Conservation (phyloP, 805 yeast genomes). For the Candida argentea region DNA sequence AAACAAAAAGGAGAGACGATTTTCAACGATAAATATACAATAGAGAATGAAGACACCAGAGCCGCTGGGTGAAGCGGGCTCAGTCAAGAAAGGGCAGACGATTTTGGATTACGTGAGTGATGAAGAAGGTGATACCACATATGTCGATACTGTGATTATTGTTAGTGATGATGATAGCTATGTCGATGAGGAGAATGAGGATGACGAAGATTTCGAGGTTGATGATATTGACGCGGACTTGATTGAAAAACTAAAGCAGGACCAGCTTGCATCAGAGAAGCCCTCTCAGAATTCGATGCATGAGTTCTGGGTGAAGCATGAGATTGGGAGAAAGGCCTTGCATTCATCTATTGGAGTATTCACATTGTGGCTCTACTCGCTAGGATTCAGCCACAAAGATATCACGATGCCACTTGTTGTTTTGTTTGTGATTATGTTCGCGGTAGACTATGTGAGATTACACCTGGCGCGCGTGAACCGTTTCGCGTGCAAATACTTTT, state of each 20-base stretch:
- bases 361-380: slow-evolving; percentile 62
- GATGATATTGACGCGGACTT: slow-evolving; percentile 9
- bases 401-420: slow-evolving; percentile 52
- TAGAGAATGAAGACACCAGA: no score
- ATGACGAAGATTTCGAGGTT: slow-evolving; percentile 4
- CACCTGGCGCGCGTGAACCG: slow-evolving; percentile 51
- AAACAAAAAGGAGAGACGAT: no score
- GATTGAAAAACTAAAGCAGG: no score
- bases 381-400: slow-evolving; percentile 43
- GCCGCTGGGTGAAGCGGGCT: no score
- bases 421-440: slow-evolving; percentile 46
- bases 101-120: no score
- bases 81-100: no score
- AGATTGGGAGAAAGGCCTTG: slow-evolving; percentile 76
- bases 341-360: slow-evolving; percentile 86
- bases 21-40: no score
- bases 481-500: slow-evolving; percentile 55
- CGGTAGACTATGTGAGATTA: slow-evolving; percentile 63
- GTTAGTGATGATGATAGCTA: slow-evolving; percentile 10
- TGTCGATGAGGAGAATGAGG: slow-evolving; percentile 9
- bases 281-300: no score
- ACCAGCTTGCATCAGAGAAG: no score
- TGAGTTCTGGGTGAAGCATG: slow-evolving; percentile 61
- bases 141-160: slow-evolving; percentile 15
- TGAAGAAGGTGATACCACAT: slow-evolving; percentile 32